These are phyloP conservation scores for Elongisporangium anandrum DNA, from an alignment of 352 stramenopile genomes.

Conservation along the genomic window DNA sequence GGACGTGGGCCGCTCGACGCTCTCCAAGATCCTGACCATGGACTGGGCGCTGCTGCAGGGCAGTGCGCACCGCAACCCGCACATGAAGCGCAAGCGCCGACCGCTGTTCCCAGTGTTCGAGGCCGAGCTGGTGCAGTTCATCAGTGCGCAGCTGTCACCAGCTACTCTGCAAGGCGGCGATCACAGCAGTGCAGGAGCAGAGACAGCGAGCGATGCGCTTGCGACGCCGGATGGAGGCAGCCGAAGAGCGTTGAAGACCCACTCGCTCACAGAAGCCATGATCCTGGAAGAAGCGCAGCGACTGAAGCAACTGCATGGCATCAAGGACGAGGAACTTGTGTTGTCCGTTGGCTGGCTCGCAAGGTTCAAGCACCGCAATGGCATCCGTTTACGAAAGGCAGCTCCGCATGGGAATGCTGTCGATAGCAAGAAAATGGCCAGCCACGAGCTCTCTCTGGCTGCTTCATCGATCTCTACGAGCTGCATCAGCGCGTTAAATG, in stretches of 20 bases:
- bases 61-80: constrained; percentile 45
- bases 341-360: constrained; percentile 72
- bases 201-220: background rate
- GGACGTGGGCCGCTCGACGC: constrained; percentile 60
- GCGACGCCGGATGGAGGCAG: constrained; percentile 1
- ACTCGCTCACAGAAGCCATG: constrained; percentile 47
- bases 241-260: background rate
- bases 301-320: constrained; percentile 57
- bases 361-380: constrained; percentile 68
- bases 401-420: background rate
- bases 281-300: constrained; percentile 73
- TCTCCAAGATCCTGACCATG: constrained; percentile 71
- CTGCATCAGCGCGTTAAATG: background rate
- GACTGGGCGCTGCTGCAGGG: constrained; percentile 54
- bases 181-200: background rate
- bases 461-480: background rate
- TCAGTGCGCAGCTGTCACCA: constrained; percentile 19
- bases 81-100: constrained; percentile 74
- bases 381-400: constrained; percentile 58
- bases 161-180: background rate
- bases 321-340: constrained; percentile 62
- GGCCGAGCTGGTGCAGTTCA: constrained; percentile 53
- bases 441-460: background rate
- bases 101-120: constrained; percentile 71
- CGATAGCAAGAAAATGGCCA: background rate